phyloP scores from a whole-genome alignment of 2,329 filamentous ascomycete species.

The Emergomyces orientalis region DNA sequence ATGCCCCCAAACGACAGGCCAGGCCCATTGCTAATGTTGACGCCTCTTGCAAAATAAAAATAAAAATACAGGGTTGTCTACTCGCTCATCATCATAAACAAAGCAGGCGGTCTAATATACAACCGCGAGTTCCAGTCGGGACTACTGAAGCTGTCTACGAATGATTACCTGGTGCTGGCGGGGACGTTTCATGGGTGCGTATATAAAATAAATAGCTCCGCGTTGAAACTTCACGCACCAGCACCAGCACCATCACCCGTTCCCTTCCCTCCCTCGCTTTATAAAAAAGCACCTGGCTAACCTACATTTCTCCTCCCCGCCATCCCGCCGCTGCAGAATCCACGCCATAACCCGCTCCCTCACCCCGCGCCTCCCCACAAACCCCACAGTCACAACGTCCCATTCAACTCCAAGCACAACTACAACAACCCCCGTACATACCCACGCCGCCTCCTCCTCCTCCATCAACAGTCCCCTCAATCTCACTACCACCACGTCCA shows the following conservation, averaged over 20 bases:
- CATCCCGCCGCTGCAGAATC: constrained; percentile 37
- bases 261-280: neutral
- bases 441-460: constrained; percentile 19
- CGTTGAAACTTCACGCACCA: neutral
- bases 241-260: no score
- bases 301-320: neutral
- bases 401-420: constrained; percentile 28
- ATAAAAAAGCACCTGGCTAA: neutral
- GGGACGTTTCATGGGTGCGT: constrained; percentile 89
- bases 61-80: constrained; percentile 69
- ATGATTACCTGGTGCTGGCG: constrained; percentile 93
- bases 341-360: constrained; percentile 55
- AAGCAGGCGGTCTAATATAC: constrained; percentile 92
- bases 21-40: neutral
- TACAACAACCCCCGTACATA: constrained; percentile 16
- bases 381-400: constrained; percentile 16
- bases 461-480: constrained; percentile 18
- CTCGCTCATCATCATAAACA: constrained; percentile 95
- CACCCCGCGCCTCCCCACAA: constrained; percentile 34
- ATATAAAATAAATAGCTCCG: neutral
- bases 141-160: constrained; percentile 80
- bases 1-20: neutral
- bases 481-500: constrained; percentile 16
- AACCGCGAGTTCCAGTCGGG: constrained; percentile 86
- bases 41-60: neutral